phyloP scores from a whole-genome alignment of 2,329 filamentous ascomycete genomes.

The Westerdykella ornata region DNA sequence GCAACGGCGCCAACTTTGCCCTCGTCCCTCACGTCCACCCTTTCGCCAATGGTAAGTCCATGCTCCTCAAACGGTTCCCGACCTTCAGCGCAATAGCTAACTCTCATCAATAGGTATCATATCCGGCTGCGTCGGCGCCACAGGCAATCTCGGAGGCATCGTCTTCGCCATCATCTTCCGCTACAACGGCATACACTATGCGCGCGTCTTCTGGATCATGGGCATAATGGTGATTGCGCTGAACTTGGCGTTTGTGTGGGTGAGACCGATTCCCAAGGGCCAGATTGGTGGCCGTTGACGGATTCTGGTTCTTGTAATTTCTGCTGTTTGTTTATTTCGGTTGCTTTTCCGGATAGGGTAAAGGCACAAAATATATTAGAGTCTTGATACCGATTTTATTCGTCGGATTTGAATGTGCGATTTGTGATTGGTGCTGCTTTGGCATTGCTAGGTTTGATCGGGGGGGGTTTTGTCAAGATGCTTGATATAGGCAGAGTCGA shows the following conservation, averaged over 20 bases:
- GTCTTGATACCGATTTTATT: too few relatives aligned
- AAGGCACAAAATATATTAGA: too few relatives aligned
- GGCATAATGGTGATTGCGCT: conserved; percentile 66
- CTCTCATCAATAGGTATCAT: conserved; percentile 45
- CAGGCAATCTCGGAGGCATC: conserved; percentile 79
- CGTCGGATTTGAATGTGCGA: too few relatives aligned
- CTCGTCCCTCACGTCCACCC: conserved; percentile 83
- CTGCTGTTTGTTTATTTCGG: too few relatives aligned
- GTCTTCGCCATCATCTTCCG: conserved; percentile 79
- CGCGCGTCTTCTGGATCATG: conserved; percentile 71
- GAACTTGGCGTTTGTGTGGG: conserved; percentile 60
- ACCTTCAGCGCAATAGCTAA: conserved; percentile 9
- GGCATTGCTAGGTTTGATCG: too few relatives aligned
- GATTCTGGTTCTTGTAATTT: too few relatives aligned
- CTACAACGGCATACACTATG: conserved; percentile 63
- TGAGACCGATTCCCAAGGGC: conserved; percentile 51
- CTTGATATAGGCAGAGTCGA: too few relatives aligned
- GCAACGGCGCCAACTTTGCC: conserved; percentile 80
- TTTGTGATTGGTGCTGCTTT: too few relatives aligned
- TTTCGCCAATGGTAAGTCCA: conserved; percentile 62
- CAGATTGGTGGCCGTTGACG: conserved; percentile 45
- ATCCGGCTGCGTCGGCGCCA: conserved; percentile 69
- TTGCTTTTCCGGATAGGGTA: too few relatives aligned
- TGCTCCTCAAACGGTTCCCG: not conserved
- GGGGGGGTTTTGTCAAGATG: too few relatives aligned